Base-by-base conservation (phyloP, 768 basidiomycete species). In the Saitozyma sp. region DNA sequence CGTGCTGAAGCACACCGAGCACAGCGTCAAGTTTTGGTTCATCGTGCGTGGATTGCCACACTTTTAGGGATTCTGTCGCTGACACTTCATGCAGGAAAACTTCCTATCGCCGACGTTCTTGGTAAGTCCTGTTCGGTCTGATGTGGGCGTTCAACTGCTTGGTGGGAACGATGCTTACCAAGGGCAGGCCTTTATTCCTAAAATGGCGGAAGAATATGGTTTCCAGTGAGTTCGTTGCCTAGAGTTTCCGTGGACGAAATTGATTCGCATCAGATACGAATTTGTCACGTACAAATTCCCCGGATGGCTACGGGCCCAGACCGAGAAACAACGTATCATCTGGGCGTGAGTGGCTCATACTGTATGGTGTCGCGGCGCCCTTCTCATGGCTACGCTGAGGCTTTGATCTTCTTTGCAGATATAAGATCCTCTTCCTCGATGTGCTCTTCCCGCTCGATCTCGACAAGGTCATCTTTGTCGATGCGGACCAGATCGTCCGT, bases 231-330 rank as follows among this genome's bases (percentile, higher is more conserved):
- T 29, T 29, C 5, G n/a, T n/a, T n/a, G n/a, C n/a, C n/a, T n/a
- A 76, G 20, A 9, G n/a, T n/a, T 11, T 58, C 16, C 9, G 17
- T 29, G 29, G 29, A 41, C 11, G 6, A 10, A 8, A 52, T 11
- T 11, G 45, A 19, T 7, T 41, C 48, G 54, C 17, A 17, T 7
- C 41, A 62, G 58, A 39, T 99, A 96, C 74, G 95, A 98, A 75
- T 84, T 99, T 13, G 90, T 99, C 59, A 99, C 96, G 0, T 99
- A 98, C 83, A 96, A 96, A 75, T 99, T 95, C 95, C 96, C 96
- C 0, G 90, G 90, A 1, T 99, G 95, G 95, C 84, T 99, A 5
- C 89, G 92, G n/a, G 86, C 86, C 13, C 96, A 98, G 76, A 92
- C 88, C 62, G 96, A 99, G 82, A 99, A 99, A 79, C 96, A 99